Conservation (phyloP, 257 asterid species). For the Solanum chmielewskii region DNA sequence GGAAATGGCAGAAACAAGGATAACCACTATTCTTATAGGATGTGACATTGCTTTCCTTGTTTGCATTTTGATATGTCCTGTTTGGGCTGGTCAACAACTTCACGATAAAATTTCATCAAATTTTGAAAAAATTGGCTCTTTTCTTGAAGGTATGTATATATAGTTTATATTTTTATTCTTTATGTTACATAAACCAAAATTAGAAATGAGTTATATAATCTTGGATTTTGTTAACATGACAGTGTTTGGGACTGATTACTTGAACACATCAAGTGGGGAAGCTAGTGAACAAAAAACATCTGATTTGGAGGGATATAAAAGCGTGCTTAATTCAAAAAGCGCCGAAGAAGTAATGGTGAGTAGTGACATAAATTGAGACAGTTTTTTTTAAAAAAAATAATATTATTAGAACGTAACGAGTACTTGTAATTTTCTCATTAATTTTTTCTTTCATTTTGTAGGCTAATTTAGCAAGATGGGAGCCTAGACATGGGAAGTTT, state of each 20-base stretch:
- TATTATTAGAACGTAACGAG: background rate
- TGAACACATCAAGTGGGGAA: constrained; percentile 5
- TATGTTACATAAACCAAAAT: background rate
- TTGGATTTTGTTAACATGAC: background rate
- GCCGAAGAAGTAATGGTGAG: constrained; percentile 48
- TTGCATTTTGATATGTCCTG: constrained; percentile 40
- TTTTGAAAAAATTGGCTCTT: constrained; percentile 42
- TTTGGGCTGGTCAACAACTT: constrained; percentile 78
- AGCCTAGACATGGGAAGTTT: constrained; percentile 60
- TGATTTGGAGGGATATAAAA: constrained; percentile 17
- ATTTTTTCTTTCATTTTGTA: background rate
- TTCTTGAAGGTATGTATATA: constrained; percentile 38
- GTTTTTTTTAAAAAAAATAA: fast-evolving
- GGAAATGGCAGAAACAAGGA: constrained; percentile 35
- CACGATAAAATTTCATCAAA: constrained; percentile 42
- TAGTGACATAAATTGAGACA: background rate
- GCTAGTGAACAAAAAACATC: constrained; percentile 12
- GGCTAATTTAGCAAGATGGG: constrained; percentile 71
- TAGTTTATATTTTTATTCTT: background rate
- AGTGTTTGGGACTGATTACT: constrained; percentile 50
- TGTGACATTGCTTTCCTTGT: constrained; percentile 23
- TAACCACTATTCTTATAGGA: constrained; percentile 57
- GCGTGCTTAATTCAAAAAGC: constrained; percentile 43
- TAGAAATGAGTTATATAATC: background rate
- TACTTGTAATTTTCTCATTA: background rate